These are phyloP conservation scores for Blastobotrys illinoisensis DNA, from an alignment of 1,139 yeast genomes.

Conservation along the genomic window DNA sequence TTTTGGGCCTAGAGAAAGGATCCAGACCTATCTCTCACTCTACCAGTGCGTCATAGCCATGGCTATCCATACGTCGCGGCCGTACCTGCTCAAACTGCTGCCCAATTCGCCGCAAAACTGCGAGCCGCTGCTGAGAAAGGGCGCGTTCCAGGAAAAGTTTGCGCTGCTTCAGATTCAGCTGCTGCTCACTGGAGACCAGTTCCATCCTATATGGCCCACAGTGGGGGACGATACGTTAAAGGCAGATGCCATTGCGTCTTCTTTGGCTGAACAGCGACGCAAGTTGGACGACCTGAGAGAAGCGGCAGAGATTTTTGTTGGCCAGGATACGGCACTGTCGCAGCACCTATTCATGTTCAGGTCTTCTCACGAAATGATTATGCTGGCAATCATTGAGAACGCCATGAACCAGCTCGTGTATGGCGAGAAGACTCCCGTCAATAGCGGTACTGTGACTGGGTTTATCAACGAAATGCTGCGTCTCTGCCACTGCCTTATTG, in stretches of 20 bases:
- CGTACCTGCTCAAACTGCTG: slow-evolving; percentile 1
- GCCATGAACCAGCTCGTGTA: slow-evolving; percentile 1
- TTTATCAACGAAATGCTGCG: slow-evolving; percentile 3
- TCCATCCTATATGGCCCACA: neutral
- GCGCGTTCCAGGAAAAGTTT: slow-evolving; percentile 3
- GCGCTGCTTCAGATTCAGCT: neutral
- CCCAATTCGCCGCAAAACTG: slow-evolving; percentile 3
- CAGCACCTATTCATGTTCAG: neutral
- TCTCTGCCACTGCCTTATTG: slow-evolving; percentile 28
- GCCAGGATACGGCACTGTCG: neutral
- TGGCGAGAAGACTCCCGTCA: neutral
- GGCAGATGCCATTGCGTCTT: neutral
- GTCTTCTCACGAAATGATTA: slow-evolving; percentile 2
- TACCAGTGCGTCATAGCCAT: slow-evolving; percentile 4
- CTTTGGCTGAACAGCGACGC: neutral
- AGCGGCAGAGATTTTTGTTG: neutral
- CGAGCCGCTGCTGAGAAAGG: slow-evolving; percentile 2
- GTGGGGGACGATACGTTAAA: neutral
- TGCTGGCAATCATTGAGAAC: slow-evolving; percentile 3
- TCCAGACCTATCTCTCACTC: slow-evolving; percentile 5
- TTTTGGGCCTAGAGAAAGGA: slow-evolving; percentile 3
- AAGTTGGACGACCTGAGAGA: neutral
- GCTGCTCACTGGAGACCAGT: neutral
- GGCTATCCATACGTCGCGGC: slow-evolving; percentile 6
- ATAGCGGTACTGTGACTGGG: neutral